Percentiles rank a stretch among this genome's conserved stretches.
Conservation (phyloP, 2,329 filamentous ascomycete genomes). For the Colletotrichum tropicale region DNA sequence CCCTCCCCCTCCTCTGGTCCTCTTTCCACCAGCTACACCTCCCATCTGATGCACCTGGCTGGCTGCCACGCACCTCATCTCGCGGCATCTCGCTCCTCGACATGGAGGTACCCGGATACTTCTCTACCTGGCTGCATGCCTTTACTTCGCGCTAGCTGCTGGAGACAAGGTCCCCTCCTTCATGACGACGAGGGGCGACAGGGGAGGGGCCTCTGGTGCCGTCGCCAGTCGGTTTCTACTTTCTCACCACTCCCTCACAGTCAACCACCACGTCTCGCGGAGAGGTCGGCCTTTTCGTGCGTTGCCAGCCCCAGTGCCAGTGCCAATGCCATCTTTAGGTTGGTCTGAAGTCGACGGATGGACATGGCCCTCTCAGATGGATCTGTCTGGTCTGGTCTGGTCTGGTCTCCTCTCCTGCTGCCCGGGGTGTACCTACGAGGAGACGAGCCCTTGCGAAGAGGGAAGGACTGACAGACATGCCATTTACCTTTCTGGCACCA, state of each 20-base stretch:
- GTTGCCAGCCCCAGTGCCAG: neutral
- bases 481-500: neutral
- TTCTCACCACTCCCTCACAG: neutral
- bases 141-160: constrained; percentile 16
- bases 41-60: neutral
- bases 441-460: neutral
- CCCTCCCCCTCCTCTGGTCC: neutral
- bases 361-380: neutral
- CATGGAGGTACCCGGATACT: constrained; percentile 1
- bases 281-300: neutral
- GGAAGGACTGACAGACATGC: neutral
- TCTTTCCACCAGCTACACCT: neutral
- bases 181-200: constrained; percentile 13
- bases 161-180: constrained; percentile 18
- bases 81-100: neutral
- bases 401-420: neutral
- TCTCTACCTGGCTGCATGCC: neutral
- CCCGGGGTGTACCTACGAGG: neutral
- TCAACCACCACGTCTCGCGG: neutral
- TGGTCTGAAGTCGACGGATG: neutral
- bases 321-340: neutral
- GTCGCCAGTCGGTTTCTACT: neutral
- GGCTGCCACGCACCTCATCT: neutral
- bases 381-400: neutral
- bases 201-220: neutral